Base-by-base conservation (phyloP, 1,284 basidiomycete genomes). In the Tilletia indica region DNA sequence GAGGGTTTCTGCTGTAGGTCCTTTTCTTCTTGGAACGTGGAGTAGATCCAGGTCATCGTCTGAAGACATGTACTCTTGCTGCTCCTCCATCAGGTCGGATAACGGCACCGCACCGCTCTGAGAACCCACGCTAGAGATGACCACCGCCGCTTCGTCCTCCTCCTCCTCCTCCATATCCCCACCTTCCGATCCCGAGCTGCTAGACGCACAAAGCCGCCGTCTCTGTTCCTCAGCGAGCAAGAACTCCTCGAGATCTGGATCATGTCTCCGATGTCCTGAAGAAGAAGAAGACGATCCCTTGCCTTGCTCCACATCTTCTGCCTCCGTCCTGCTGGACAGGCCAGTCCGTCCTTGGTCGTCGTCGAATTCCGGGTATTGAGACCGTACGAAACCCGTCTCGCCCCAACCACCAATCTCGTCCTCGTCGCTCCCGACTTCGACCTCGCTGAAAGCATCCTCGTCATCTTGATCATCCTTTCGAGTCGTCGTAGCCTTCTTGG, bases 371-470 rank as follows among this genome's bases (percentile, higher is more conserved):
- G 45, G 66, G 31, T 67, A 68, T n/a, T 54, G 68, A 1, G 68
- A 12, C 2, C 38, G 42, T 3, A 39, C 4, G 48, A 49, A 56
- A 5, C 31, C 48, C 48, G 25, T 56, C 8, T 56, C 68, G 34
- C 49, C 68, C 68, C 68, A 68, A 1, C 49, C 68, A n/a, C 51
- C 68, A 11, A 68, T 39, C 48, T 68, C 68, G 34, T 68, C 68
- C 16, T 68, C 68, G 48, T 68, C 68, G 68, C 68, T 51, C 5
- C 31, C 68, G 8, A 67, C 38, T 21, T 64, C 61, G 61, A 64
- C 36, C 36, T 64, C 61, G 34, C 61, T 64, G 36, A 39, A 34
- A 1, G 31, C 16, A 14, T 64, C 61, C 6, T 16, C 25, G 11
- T n/a, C 66, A 11, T 16, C n/a, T 16, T 25, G 9, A 0, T 34